phyloP scores from a whole-genome alignment of 2,329 filamentous ascomycete genomes.

The Ophiostoma triangulosporum region DNA sequence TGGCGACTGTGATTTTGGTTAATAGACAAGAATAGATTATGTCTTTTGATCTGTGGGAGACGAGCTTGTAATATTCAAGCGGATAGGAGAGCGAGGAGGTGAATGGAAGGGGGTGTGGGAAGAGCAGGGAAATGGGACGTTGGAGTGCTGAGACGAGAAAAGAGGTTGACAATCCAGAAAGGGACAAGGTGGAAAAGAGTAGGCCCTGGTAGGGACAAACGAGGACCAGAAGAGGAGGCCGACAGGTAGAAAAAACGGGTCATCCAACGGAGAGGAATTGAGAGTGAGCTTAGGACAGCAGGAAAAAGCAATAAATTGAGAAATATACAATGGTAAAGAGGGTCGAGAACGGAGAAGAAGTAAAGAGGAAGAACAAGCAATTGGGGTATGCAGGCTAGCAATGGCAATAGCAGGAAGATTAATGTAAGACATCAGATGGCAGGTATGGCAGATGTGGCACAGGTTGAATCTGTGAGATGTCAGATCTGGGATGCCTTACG shows the following conservation, averaged over 20 bases:
- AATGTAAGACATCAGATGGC: too few species aligned
- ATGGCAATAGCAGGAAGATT: too few species aligned
- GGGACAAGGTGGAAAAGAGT: background rate
- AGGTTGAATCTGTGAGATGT: too few species aligned
- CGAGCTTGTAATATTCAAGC: conserved; percentile 1
- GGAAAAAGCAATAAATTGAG: background rate
- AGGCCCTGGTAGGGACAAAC: background rate
- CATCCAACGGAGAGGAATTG: background rate
- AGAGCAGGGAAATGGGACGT: background rate
- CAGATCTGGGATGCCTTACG: too few species aligned
- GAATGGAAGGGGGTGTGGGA: background rate
- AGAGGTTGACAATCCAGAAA: background rate
- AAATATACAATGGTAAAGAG: background rate
- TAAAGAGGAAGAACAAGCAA: background rate
- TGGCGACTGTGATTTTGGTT: conserved; percentile 4
- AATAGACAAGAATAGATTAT: background rate
- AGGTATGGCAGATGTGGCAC: too few species aligned
- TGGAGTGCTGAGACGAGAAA: background rate
- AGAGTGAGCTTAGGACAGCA: background rate
- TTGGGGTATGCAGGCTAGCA: too few species aligned
- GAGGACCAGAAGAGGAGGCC: background rate
- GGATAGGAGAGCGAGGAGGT: background rate
- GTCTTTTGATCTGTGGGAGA: conserved; percentile 1
- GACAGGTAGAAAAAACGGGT: background rate
- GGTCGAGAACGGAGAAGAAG: background rate